phyloP scores from a whole-genome alignment of 352 stramenopile genomes.

The Halophytophthora batemanensis region DNA sequence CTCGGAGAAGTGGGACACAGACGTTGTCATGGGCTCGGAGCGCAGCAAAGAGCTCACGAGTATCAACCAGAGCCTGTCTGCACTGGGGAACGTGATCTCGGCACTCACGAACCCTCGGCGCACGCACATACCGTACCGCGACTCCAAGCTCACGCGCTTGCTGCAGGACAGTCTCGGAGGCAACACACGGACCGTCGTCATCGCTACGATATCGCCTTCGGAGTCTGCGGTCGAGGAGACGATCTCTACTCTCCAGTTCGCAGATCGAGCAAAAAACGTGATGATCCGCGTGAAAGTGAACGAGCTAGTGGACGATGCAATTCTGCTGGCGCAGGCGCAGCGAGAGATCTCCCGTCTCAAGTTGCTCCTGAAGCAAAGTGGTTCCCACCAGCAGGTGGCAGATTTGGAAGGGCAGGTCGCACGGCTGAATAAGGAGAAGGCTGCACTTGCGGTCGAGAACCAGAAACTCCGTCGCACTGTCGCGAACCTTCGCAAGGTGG shows the following conservation, averaged over 20 bases:
- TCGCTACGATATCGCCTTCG: conserved; percentile 88
- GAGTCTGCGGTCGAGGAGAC: conserved; percentile 81
- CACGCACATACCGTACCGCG: conserved; percentile 94
- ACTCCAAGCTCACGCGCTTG: conserved; percentile 96
- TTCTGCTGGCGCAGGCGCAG: conserved; percentile 69
- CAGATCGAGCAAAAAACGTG: conserved; percentile 79
- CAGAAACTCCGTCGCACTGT: conserved; percentile 39
- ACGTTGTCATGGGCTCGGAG: conserved; percentile 58
- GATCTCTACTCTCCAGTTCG: conserved; percentile 89
- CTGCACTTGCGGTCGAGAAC: conserved; percentile 42
- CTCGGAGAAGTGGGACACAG: conserved; percentile 89
- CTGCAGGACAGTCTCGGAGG: too few species aligned
- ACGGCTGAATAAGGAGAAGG: conserved; percentile 41
- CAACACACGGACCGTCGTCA: conserved; percentile 88
- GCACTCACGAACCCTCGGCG: conserved; percentile 67
- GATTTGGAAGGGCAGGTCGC: conserved; percentile 45
- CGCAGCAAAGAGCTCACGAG: conserved; percentile 87
- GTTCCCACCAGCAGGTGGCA: conserved; percentile 26
- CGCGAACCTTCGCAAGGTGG: conserved; percentile 15
- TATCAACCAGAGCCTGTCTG: conserved; percentile 92
- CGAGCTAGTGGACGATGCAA: conserved; percentile 78
- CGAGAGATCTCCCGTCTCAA: conserved; percentile 66
- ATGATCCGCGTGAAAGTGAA: conserved; percentile 74
- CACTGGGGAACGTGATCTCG: conserved; percentile 88
- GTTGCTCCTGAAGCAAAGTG: conserved; percentile 51